Percentiles rank a stretch among this genome's conserved stretches.
Evolutionary conservation across 139 green algal genomes (phyloP).

Genomic region (Chlamydomonas incerta): DNA sequence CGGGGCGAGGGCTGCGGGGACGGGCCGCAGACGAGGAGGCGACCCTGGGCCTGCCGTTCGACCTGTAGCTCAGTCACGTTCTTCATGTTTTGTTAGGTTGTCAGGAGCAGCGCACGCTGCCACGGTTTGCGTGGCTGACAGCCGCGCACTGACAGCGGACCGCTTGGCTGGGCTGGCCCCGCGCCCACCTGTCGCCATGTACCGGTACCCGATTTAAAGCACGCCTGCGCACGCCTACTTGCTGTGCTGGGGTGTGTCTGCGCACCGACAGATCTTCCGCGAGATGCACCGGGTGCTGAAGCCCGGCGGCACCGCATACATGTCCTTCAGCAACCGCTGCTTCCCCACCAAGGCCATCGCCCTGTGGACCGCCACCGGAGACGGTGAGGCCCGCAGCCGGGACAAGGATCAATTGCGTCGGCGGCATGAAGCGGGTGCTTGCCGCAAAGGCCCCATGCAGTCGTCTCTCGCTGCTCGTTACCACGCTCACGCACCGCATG

Average conservation of each 20-base stretch:
- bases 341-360: conserved; percentile 90
- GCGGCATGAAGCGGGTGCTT: neutral
- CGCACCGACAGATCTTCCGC: conserved; percentile 78
- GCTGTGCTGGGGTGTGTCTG: too few species aligned
- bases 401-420: too few species aligned
- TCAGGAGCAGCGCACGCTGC: too few species aligned
- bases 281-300: conserved; percentile 91
- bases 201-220: too few species aligned
- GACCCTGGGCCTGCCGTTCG: too few species aligned
- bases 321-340: conserved; percentile 91
- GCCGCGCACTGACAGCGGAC: too few species aligned
- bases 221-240: too few species aligned
- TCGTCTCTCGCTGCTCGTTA: too few species aligned
- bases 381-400: conserved; percentile 38
- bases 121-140: too few species aligned
- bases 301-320: conserved; percentile 81
- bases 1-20: neutral
- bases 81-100: neutral
- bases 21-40: neutral
- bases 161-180: too few species aligned
- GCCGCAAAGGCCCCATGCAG: neutral
- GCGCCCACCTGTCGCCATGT: too few species aligned
- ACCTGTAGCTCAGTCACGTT: neutral
- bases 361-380: conserved; percentile 53
- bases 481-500: too few species aligned